Conservation (phyloP, 31 red algal species). For the Pterothamnion heteromorphum region DNA sequence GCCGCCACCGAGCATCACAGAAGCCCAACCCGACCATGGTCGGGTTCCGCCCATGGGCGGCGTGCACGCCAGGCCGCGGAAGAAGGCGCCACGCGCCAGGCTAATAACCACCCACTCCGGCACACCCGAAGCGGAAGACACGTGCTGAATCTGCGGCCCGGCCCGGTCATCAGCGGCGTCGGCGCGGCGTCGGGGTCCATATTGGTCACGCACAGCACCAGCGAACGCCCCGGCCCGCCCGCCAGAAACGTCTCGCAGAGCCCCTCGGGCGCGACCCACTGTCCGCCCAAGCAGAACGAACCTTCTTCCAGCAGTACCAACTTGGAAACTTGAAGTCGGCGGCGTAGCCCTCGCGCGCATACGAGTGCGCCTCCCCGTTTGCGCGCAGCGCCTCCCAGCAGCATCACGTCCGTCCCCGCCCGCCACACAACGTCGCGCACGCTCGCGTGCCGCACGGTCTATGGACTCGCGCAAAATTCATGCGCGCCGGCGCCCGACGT, state of each 20-base stretch:
- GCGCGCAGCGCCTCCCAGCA: conserved; percentile 40
- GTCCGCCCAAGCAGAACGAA: background rate
- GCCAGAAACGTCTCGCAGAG: conserved; percentile 47
- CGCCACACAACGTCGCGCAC: too few relatives aligned
- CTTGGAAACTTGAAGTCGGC: conserved; percentile 39
- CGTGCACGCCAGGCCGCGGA: conserved; percentile 48
- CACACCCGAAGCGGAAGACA: conserved; percentile 47
- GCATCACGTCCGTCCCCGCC: conserved; percentile 33
- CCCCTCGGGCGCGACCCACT: conserved; percentile 27
- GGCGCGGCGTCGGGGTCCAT: conserved; percentile 31
- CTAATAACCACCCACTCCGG: conserved; percentile 59
- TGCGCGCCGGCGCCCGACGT: background rate
- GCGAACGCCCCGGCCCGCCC: conserved; percentile 27
- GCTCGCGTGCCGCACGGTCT: conserved; percentile 51
- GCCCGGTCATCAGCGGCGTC: too few relatives aligned
- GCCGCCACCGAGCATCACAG: conserved; percentile 39
- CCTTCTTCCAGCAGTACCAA: too few relatives aligned
- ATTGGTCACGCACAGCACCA: conserved; percentile 36
- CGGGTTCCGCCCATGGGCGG: too few relatives aligned
- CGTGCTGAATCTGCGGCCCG: conserved; percentile 37
- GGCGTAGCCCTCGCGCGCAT: background rate
- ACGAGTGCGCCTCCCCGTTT: conserved; percentile 45
- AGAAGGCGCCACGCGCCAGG: conserved; percentile 26
- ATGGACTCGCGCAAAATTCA: background rate
- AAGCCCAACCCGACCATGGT: conserved; percentile 52